These are phyloP conservation scores for Phytophthora uliginosa DNA, from an alignment of 352 stramenopile genomes.

Conservation along the genomic window DNA sequence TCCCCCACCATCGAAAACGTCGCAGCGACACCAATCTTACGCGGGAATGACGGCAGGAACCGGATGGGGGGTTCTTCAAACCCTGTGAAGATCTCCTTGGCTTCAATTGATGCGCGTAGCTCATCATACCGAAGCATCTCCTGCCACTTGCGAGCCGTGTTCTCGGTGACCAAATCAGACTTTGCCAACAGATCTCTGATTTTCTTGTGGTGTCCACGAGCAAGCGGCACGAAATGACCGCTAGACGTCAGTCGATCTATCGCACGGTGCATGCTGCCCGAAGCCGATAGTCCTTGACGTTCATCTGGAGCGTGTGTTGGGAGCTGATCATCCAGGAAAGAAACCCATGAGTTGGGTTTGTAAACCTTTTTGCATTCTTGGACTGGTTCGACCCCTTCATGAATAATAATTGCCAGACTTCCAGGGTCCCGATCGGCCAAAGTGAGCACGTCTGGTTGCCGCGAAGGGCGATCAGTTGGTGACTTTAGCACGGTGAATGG, in stretches of 20 bases:
- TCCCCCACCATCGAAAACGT: conserved; percentile 78
- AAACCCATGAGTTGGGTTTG: conserved; percentile 41
- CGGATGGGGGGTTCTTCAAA: conserved; percentile 85
- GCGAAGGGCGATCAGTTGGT: conserved; percentile 19
- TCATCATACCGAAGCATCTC: conserved; percentile 83
- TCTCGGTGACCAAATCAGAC: conserved; percentile 69
- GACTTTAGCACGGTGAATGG: conserved; percentile 76
- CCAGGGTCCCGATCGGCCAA: conserved; percentile 16
- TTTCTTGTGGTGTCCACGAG: conserved; percentile 62
- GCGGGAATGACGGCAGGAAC: conserved; percentile 83
- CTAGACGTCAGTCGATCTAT: conserved; percentile 25
- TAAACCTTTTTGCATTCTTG: conserved; percentile 2
- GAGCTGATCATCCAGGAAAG: conserved; percentile 69
- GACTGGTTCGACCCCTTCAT: conserved; percentile 25
- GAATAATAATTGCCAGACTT: conserved; percentile 38
- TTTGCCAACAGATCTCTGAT: conserved; percentile 72
- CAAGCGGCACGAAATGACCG: conserved; percentile 29
- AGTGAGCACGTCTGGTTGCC: conserved; percentile 7
- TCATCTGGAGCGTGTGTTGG: conserved; percentile 9
- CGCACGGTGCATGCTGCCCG: conserved; percentile 28
- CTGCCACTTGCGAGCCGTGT: conserved; percentile 71
- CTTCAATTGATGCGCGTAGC: conserved; percentile 72
- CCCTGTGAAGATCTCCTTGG: conserved; percentile 88
- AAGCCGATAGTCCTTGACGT: conserved; percentile 20
- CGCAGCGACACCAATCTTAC: conserved; percentile 61